Conservation (phyloP, 2,329 filamentous ascomycete species). For the Ceratocystis variospora region DNA sequence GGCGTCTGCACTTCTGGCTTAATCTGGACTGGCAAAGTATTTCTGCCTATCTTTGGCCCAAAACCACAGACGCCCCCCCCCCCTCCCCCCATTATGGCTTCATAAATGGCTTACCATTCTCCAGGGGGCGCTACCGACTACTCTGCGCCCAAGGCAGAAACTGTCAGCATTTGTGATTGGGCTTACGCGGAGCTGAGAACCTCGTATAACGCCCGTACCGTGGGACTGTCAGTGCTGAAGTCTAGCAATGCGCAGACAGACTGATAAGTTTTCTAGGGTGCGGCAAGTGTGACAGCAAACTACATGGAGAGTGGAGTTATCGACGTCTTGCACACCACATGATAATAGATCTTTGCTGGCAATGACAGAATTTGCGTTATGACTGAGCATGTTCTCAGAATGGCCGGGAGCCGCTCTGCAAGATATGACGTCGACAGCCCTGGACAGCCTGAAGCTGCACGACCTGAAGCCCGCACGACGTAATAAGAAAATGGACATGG, state of each 20-base stretch:
- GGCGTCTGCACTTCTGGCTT: conserved; percentile 45
- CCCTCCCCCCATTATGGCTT: conserved; percentile 41
- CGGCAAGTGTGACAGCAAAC: conserved; percentile 10
- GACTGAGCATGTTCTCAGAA: conserved; percentile 6
- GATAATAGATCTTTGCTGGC: conserved; percentile 19
- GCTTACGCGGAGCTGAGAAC: conserved; percentile 36
- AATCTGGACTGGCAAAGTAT: conserved; percentile 42
- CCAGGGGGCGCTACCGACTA: conserved; percentile 47
- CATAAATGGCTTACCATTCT: conserved; percentile 38
- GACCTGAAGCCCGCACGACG: not conserved
- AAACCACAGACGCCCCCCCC: conserved; percentile 44
- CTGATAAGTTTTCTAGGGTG: conserved; percentile 28
- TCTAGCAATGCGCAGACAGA: conserved; percentile 32
- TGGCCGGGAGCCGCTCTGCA: conserved; percentile 11
- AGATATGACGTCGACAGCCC: conserved; percentile 14
- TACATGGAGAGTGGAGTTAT: conserved; percentile 11
- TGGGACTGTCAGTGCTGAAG: conserved; percentile 28
- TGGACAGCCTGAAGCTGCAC: not conserved
- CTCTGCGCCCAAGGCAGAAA: conserved; percentile 42
- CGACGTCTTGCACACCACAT: conserved; percentile 2
- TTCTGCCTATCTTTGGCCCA: conserved; percentile 40
- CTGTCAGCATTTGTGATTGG: conserved; percentile 46
- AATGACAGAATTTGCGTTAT: not conserved
- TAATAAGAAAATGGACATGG: not conserved
- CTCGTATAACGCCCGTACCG: conserved; percentile 39